Base-by-base conservation (phyloP, 345 rosid genomes). In the Erodium maritimum region DNA sequence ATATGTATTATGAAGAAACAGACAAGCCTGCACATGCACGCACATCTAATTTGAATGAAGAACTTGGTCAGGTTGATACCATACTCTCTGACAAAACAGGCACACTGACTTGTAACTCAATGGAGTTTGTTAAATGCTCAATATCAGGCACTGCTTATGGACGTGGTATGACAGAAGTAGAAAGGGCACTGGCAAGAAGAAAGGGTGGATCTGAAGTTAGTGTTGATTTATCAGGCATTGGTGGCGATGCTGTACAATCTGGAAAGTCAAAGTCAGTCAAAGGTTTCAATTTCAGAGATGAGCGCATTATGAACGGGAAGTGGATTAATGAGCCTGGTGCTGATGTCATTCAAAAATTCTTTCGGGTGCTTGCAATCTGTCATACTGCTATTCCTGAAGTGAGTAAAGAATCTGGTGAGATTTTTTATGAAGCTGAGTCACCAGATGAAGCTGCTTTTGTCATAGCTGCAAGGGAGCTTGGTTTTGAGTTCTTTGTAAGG, bases 81-180 rank as follows among this genome's bases (percentile, higher is more conserved):
- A 63, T 91, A 50, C 79, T 91, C n/a, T 88, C 98, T 0, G 98
- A 91, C 61, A 91, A 91, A 68, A 91, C 98, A 10, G 96, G 98
- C 54, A 91, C 98, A 67, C 60, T 91, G 77, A 91, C 96, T 48
- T 88, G 98, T 53, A 91, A 91, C 61, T 88, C 87, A 10, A 88
- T 91, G 98, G 98, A 88, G 75, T 88, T 91, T 76, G 87, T 86
- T 65, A 88, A 82, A 74, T 88, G 95, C 63, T 91, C 95, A 0
- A 79, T 91, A 25, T 79, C 83, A 53, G 98, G 96, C 54, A 66
- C 58, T 21, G 72, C 82, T 23, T 91, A 84, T 72, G 98, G 98
- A 0, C 67, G 69, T 20, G 87, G 80, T 37, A 77, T 82, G 86
- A 91, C 93, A 16, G 90, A 88, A 71, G 95, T 91, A 45, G 96